Evolutionary conservation across 768 basidiomycete genomes (phyloP).

Genomic region (Phanerochaete carnosa): DNA sequence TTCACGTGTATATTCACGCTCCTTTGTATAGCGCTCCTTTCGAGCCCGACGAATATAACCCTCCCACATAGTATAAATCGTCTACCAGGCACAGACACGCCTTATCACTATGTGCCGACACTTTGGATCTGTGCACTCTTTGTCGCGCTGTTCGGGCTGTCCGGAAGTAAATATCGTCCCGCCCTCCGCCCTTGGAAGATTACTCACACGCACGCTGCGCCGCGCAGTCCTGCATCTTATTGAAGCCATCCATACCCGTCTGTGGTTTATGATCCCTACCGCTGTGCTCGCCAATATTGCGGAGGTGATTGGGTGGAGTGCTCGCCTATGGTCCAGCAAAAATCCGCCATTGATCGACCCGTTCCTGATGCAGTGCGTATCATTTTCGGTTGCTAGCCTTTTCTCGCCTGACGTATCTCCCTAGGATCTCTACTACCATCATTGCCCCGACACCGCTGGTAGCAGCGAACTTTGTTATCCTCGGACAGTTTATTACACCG

Average conservation of each 20-base stretch:
- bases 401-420: background rate
- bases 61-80: background rate
- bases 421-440: slow-evolving; percentile 47
- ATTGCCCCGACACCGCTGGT: slow-evolving; percentile 53
- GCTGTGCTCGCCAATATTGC: slow-evolving; percentile 26
- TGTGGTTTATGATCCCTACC: slow-evolving; percentile 35
- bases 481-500: slow-evolving; percentile 49
- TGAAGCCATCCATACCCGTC: slow-evolving; percentile 27
- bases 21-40: background rate
- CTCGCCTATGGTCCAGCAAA: slow-evolving; percentile 31
- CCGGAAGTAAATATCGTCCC: slow-evolving; percentile 14
- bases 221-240: slow-evolving; percentile 23
- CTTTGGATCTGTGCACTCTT: slow-evolving; percentile 14
- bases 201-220: background rate
- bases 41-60: background rate
- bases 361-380: slow-evolving; percentile 38
- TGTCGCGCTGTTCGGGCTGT: slow-evolving; percentile 14
- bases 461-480: slow-evolving; percentile 57
- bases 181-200: background rate
- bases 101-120: slow-evolving; percentile 13
- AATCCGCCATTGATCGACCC: slow-evolving; percentile 24
- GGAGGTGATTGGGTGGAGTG: slow-evolving; percentile 38
- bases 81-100: background rate
- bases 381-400: background rate
- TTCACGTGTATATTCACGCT: background rate